A percentile compares a stretch with the other conserved stretches of the same genome.
These are phyloP conservation scores for Xylariaceae sp. DNA, from an alignment of 2,329 filamentous ascomycete genomes.

Conservation along the genomic window DNA sequence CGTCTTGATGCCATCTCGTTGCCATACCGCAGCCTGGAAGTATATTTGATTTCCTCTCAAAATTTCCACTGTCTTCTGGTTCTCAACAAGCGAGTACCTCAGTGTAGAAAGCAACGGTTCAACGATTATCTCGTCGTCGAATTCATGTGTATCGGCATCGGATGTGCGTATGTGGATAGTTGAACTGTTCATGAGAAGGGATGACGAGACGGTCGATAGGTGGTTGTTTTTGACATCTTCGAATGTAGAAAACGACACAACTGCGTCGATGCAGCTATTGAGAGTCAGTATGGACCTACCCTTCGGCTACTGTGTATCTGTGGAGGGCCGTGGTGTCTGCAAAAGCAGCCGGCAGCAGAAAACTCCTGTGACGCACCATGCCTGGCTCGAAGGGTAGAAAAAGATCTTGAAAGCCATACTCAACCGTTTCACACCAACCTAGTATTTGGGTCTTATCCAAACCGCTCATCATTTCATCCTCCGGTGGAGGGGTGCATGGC, in stretches of 20 bases:
- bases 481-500: neutral
- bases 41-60: constrained; percentile 21
- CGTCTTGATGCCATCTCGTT: constrained; percentile 25
- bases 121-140: constrained; percentile 22
- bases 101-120: constrained; percentile 8
- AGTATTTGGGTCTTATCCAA: constrained; percentile 23
- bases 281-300: neutral
- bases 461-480: constrained; percentile 9
- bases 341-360: neutral
- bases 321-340: neutral
- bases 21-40: constrained; percentile 23
- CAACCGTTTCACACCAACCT: constrained; percentile 27
- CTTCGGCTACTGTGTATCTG: neutral
- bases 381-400: neutral
- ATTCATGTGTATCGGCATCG: constrained; percentile 26
- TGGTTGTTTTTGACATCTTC: constrained; percentile 5
- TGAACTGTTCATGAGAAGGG: constrained; percentile 11
- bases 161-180: constrained; percentile 7
- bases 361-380: neutral
- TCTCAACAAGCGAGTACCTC: constrained; percentile 19
- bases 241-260: constrained; percentile 21
- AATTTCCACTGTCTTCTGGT: constrained; percentile 26
- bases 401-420: constrained; percentile 8
- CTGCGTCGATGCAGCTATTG: constrained; percentile 23
- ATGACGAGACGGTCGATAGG: constrained; percentile 1